Conservation (phyloP, 345 rosid genomes). For the Stellera chamaejasme region DNA sequence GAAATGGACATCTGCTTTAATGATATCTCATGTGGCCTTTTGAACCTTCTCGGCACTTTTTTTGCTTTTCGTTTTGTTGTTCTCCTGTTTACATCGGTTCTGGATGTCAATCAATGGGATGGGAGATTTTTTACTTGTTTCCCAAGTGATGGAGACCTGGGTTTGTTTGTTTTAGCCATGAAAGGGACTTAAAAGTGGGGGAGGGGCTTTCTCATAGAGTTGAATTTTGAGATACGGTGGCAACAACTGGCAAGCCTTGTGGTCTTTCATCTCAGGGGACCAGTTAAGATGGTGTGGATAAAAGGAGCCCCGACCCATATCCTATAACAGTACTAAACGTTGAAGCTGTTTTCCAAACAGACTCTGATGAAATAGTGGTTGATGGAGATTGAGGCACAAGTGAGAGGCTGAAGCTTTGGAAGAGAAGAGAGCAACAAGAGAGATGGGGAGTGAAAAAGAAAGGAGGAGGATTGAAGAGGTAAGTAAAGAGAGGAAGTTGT, state of each 20-base stretch:
- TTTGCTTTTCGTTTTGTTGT: too few species aligned
- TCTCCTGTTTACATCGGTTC: neutral
- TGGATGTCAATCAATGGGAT: constrained; percentile 3
- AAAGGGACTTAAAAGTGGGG: constrained; percentile 8
- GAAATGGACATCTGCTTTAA: constrained; percentile 12
- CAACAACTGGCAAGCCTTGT: neutral
- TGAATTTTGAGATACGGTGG: constrained; percentile 6
- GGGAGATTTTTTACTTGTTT: constrained; percentile 16
- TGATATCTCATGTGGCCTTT: constrained; percentile 8
- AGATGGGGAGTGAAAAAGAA: too few species aligned
- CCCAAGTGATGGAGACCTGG: constrained; percentile 15
- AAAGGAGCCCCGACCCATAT: neutral
- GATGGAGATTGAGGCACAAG: too few species aligned
- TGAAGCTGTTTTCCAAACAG: too few species aligned
- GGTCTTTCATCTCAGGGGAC: neutral
- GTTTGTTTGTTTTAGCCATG: constrained; percentile 12
- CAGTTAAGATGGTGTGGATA: neutral
- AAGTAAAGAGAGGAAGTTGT: too few species aligned
- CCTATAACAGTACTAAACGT: too few species aligned
- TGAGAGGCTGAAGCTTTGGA: neutral
- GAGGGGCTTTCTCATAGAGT: neutral
- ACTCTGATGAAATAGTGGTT: too few species aligned
- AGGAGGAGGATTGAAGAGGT: too few species aligned
- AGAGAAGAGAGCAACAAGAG: neutral
- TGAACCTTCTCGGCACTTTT: neutral